A percentile compares a stretch with the other conserved stretches of the same genome.
phyloP scores from a whole-genome alignment of 2,329 filamentous ascomycete genomes.

The Cercospora sp. region DNA sequence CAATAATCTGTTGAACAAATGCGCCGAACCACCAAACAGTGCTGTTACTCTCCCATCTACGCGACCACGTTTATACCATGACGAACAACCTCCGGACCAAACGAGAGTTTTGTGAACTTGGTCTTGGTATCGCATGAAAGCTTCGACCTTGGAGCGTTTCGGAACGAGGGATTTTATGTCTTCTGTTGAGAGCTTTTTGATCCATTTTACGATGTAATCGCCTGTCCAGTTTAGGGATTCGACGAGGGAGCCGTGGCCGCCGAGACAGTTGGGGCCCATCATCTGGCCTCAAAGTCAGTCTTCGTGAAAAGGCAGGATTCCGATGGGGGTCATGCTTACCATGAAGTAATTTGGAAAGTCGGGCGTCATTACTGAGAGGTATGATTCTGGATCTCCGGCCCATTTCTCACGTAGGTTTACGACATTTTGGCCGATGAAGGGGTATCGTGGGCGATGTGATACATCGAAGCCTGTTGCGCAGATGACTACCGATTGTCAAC shows the following conservation, averaged over 20 bases:
- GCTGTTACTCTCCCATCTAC: neutral
- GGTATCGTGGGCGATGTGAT: slow-evolving; percentile 34
- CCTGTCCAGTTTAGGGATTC: slow-evolving; percentile 21
- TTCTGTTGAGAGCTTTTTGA: neutral
- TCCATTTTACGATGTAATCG: slow-evolving; percentile 47
- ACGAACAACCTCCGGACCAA: neutral
- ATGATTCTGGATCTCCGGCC: slow-evolving; percentile 41
- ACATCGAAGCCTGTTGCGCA: slow-evolving; percentile 43
- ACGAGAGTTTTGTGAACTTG: neutral
- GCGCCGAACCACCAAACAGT: neutral
- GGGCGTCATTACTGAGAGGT: slow-evolving; percentile 30
- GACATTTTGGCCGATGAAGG: slow-evolving; percentile 31
- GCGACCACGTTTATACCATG: neutral
- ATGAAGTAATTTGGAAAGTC: slow-evolving; percentile 31
- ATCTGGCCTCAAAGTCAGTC: neutral
- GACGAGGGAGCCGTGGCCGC: slow-evolving; percentile 21
- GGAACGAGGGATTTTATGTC: neutral
- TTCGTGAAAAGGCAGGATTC: too few species aligned
- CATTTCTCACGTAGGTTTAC: slow-evolving; percentile 41
- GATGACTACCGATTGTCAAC: too few species aligned
- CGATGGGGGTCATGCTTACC: neutral
- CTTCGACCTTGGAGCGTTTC: neutral
- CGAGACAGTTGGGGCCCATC: slow-evolving; percentile 23
- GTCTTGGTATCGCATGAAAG: neutral
- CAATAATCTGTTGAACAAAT: neutral